A percentile compares a stretch with the other conserved stretches of the same genome.
Evolutionary conservation across 345 rosid species (phyloP).

Genomic region (Lumnitzera racemosa): DNA sequence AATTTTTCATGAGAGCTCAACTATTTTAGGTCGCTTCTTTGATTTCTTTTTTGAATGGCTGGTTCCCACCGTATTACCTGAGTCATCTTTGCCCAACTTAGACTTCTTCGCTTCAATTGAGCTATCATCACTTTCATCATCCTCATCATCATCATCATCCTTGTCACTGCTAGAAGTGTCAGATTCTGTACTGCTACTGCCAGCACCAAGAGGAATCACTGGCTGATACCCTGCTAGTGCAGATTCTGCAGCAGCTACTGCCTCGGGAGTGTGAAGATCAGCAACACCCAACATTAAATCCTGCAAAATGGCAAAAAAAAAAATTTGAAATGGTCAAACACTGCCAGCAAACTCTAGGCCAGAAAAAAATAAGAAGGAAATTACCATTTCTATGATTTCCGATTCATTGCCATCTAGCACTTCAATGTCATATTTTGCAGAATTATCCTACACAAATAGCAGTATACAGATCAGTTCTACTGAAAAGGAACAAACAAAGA

Average conservation of each 20-base stretch:
- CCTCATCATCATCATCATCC: conserved; percentile 14
- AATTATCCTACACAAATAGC: conserved; percentile 36
- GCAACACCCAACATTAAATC: conserved; percentile 86
- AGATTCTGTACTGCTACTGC: conserved; percentile 34
- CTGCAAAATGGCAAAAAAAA: conserved; percentile 18
- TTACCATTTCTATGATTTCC: conserved; percentile 73
- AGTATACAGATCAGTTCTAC: background rate
- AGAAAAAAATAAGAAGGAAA: background rate
- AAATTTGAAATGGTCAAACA: background rate
- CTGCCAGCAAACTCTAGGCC: background rate
- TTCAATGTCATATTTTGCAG: conserved; percentile 58
- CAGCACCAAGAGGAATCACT: conserved; percentile 12
- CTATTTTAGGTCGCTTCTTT: no score
- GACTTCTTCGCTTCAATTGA: no score
- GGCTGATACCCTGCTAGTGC: conserved; percentile 38
- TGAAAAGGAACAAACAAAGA: background rate
- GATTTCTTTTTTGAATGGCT: no score
- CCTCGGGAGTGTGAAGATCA: conserved; percentile 89
- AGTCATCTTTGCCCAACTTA: no score
- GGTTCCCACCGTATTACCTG: no score
- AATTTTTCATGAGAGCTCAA: no score
- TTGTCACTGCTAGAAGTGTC: conserved; percentile 20
- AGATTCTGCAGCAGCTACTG: conserved; percentile 80
- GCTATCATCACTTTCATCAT: conserved; percentile 1
- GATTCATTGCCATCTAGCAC: conserved; percentile 60